Evolutionary conservation across 306 rosid genomes (phyloP).

Genomic region (Citrullus mucosospermus): DNA sequence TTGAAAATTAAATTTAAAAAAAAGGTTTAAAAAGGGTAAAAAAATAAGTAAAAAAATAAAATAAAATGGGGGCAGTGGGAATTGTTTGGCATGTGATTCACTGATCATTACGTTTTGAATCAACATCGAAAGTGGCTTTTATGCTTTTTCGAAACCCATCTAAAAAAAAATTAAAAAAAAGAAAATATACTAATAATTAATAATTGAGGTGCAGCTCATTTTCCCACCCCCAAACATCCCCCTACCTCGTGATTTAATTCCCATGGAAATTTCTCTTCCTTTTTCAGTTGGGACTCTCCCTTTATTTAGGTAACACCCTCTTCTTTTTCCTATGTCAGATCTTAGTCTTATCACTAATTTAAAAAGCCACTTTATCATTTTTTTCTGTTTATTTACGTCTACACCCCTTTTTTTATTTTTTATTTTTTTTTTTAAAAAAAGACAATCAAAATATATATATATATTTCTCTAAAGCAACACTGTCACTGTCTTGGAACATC

Average conservation of each 20-base stretch:
- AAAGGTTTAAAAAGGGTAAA: too few relatives aligned
- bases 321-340: slow-evolving; percentile 29
- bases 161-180: background rate
- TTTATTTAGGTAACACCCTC: slow-evolving; percentile 9
- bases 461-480: too few relatives aligned
- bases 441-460: too few relatives aligned
- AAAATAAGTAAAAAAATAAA: too few relatives aligned
- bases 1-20: background rate
- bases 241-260: background rate
- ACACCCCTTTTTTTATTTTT: too few relatives aligned
- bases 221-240: slow-evolving; percentile 12
- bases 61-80: slow-evolving; percentile 19
- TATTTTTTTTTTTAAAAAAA: background rate
- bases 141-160: slow-evolving; percentile 21
- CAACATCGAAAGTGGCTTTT: slow-evolving; percentile 50
- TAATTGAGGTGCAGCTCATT: slow-evolving; percentile 68
- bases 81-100: slow-evolving; percentile 55
- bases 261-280: slow-evolving; percentile 31
- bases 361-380: background rate
- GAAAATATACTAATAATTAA: slow-evolving; percentile 18
- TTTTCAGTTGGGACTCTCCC: slow-evolving; percentile 28
- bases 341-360: slow-evolving; percentile 26
- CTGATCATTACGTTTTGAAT: slow-evolving; percentile 50
- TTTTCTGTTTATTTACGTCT: too few relatives aligned
- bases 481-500: too few relatives aligned